Conservation (phyloP, 352 stramenopile species). For the Pythium graminicola region DNA sequence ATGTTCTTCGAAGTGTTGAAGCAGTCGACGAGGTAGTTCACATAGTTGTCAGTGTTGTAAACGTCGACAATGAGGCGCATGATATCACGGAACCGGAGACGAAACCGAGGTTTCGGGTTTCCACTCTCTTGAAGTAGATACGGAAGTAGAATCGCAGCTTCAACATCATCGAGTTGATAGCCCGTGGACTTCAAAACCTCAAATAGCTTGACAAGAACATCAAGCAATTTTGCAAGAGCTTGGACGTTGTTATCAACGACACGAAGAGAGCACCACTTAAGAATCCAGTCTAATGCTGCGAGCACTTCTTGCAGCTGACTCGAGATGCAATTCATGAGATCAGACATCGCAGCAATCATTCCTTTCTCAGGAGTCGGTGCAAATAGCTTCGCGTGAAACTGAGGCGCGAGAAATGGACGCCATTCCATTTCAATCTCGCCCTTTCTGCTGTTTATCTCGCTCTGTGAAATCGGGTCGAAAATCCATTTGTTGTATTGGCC, state of each 20-base stretch:
- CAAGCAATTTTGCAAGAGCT: constrained; percentile 71
- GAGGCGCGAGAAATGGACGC: constrained; percentile 56
- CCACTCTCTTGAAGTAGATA: constrained; percentile 82
- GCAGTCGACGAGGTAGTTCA: constrained; percentile 69
- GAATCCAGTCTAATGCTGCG: constrained; percentile 58
- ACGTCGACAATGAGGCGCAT: constrained; percentile 74
- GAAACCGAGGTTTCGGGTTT: constrained; percentile 78
- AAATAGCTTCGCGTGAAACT: constrained; percentile 77
- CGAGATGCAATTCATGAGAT: constrained; percentile 59
- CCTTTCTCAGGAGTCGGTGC: constrained; percentile 71
- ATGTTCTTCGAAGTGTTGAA: constrained; percentile 83
- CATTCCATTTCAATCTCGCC: constrained; percentile 71
- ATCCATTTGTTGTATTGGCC: constrained; percentile 81
- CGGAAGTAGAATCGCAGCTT: constrained; percentile 73
- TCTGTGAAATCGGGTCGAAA: constrained; percentile 63
- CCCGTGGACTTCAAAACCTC: constrained; percentile 56
- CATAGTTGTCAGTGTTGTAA: constrained; percentile 76
- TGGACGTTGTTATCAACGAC: constrained; percentile 88
- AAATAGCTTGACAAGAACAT: constrained; percentile 78
- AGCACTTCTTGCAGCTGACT: constrained; percentile 64
- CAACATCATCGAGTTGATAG: constrained; percentile 76
- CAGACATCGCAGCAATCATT: constrained; percentile 73
- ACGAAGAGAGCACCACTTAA: constrained; percentile 83
- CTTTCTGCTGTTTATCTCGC: constrained; percentile 65
- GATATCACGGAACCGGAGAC: constrained; percentile 76